A percentile compares a stretch with the other conserved stretches of the same genome.
Evolutionary conservation across 2,329 filamentous ascomycete species (phyloP).

Genomic region (Colletotrichum aenigma): DNA sequence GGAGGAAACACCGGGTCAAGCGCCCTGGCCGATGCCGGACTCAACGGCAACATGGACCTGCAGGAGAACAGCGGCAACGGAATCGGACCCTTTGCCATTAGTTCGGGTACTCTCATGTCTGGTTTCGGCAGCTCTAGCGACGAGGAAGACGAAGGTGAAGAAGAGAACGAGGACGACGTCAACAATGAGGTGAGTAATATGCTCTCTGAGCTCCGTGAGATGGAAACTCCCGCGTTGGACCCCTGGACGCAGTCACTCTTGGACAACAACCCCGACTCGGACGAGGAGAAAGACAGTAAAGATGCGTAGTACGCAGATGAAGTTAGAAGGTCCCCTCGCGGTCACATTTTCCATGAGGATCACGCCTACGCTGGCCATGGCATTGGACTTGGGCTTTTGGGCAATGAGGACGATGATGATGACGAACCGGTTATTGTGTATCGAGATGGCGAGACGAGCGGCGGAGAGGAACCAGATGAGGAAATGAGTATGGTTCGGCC

Average conservation of each 20-base stretch:
- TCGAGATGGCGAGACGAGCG: not conserved
- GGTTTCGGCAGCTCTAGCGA: conserved; percentile 95
- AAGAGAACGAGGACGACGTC: conserved; percentile 79
- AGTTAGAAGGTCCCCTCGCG: not conserved
- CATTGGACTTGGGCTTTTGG: not conserved
- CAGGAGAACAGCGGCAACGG: conserved; percentile 67
- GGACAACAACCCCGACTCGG: conserved; percentile 28
- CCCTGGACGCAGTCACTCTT: conserved; percentile 18
- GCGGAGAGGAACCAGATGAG: conserved; percentile 1
- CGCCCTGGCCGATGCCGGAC: conserved; percentile 20
- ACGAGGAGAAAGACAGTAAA: conserved; percentile 10
- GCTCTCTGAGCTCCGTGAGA: conserved; percentile 20
- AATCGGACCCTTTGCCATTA: conserved; percentile 74
- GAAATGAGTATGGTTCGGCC: conserved; percentile 15
- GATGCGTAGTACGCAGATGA: conserved; percentile 21
- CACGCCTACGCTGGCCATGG: not conserved
- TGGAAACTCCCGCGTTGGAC: conserved; percentile 15
- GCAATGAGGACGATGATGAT: not conserved
- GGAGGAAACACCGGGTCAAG: conserved; percentile 21
- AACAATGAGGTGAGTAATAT: conserved; percentile 67
- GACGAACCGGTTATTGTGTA: not conserved
- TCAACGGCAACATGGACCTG: conserved; percentile 62
- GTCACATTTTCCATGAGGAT: not conserved
- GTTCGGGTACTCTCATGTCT: conserved; percentile 77
- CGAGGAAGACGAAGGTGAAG: conserved; percentile 94